These are phyloP conservation scores for Globisporangium orthogonon DNA, from an alignment of 352 stramenopile species.

Conservation along the genomic window DNA sequence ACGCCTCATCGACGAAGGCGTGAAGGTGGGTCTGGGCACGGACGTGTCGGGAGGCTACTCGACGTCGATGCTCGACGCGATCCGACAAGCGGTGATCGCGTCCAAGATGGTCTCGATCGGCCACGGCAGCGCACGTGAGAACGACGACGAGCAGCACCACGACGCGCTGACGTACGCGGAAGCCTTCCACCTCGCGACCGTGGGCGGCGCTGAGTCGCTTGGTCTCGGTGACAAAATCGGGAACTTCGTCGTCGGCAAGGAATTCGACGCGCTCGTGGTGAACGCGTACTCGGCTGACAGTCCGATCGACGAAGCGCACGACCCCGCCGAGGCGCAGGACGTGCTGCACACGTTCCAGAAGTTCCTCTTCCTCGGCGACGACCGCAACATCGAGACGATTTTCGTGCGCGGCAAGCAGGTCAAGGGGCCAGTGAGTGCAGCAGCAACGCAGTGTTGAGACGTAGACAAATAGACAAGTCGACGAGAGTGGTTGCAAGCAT, in stretches of 20 bases:
- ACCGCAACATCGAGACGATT: conserved; percentile 86
- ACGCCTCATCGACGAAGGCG: conserved; percentile 54
- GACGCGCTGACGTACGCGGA: conserved; percentile 63
- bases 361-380: conserved; percentile 87
- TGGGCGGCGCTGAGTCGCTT: conserved; percentile 79
- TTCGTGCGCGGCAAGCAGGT: conserved; percentile 71
- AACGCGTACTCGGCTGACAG: conserved; percentile 46
- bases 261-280: conserved; percentile 90
- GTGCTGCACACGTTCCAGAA: conserved; percentile 85
- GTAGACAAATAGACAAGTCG: neutral
- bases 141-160: conserved; percentile 16
- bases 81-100: conserved; percentile 87
- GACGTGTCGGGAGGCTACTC: conserved; percentile 93
- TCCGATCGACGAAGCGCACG: conserved; percentile 60
- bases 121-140: conserved; percentile 39
- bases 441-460: too few species aligned
- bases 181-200: conserved; percentile 88
- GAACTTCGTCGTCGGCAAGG: conserved; percentile 86
- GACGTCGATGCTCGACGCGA: conserved; percentile 91
- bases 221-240: conserved; percentile 77
- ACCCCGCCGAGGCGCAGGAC: conserved; percentile 36
- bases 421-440: conserved; percentile 18
- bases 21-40: conserved; percentile 92
- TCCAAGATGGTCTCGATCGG: conserved; percentile 81
- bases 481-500: too few species aligned